Evolutionary conservation across 2,329 filamentous ascomycete genomes (phyloP), one percentile per base, ranked within the genome.

Genomic region (Thielaviopsis musarum): DNA sequence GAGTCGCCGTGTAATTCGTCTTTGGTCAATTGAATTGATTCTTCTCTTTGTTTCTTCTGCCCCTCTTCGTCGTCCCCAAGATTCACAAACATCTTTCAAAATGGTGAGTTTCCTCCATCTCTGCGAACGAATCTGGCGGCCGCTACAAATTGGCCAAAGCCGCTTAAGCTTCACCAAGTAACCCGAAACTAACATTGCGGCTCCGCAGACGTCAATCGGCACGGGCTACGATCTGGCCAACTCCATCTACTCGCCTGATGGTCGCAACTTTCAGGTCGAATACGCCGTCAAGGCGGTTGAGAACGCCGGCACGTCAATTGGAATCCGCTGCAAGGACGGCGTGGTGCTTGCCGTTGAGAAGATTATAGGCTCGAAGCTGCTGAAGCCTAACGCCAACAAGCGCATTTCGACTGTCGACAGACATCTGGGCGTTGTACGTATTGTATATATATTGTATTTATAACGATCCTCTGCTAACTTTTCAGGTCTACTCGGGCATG

Each of bases 211-310:
- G 70, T 98, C 93, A 70, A 98, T 98, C 87, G 93, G 93, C 71
- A 98, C 93, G 69, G 93, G 93, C 70, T 98, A 98, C 77, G 93
- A 98, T 83, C 86, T 98, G 69, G 89, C 89, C 72, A 98, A 98
- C 82, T 97, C 93, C 70, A 94, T 97, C 78, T 98, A 97, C 80
- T 97, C 93, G 55, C 93, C 93, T 65, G 93, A 98, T 76, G 93
- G 93, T 70, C 88, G 93, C 67, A 98, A 98, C 74, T 98, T 98
- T 74, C 93, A 98, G 75, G 89, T 94, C 73, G 93, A 98, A 80
- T 98, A 98, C 73, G 93, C 93, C 66, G 87, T 94, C 67, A 98
- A 98, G 79, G 93, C 93, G 60, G 93, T 98, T 64, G 93, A 98
- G 77, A 97, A 94, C 69, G 93, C 91, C 65, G 91, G 93, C 69